These are phyloP conservation scores for Ogataea trehaloabstinens DNA, from an alignment of 805 yeast genomes.

Conservation along the genomic window DNA sequence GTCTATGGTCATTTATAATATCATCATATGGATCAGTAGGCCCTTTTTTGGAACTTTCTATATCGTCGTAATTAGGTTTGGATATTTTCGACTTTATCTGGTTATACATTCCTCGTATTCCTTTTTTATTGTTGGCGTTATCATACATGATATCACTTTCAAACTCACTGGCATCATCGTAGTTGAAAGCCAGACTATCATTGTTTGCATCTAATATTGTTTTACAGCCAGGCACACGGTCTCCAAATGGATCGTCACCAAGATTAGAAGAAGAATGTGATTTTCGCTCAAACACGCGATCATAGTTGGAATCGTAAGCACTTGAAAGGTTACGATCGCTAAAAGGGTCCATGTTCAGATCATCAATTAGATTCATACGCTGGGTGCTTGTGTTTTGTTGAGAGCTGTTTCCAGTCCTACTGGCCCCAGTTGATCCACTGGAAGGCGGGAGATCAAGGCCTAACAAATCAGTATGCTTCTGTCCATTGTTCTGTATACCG, in stretches of 20 bases:
- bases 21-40: slow-evolving; percentile 21
- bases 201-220: slow-evolving; percentile 2
- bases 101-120: slow-evolving; percentile 30
- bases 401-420: background rate
- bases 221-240: background rate
- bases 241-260: slow-evolving; percentile 15
- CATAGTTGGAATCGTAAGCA: slow-evolving; percentile 21
- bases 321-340: slow-evolving; percentile 12
- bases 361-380: slow-evolving; percentile 4
- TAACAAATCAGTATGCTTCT: slow-evolving; percentile 3
- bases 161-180: slow-evolving; percentile 17
- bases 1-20: slow-evolving; percentile 22
- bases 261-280: slow-evolving; percentile 6
- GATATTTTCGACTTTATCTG: slow-evolving; percentile 28
- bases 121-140: slow-evolving; percentile 8
- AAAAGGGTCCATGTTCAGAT: slow-evolving; percentile 14
- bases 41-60: slow-evolving; percentile 7
- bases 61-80: slow-evolving; percentile 24
- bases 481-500: background rate
- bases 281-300: slow-evolving; percentile 7
- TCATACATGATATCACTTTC: slow-evolving; percentile 16
- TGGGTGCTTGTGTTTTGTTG: background rate
- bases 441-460: slow-evolving; percentile 2
- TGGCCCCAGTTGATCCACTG: background rate
- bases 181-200: slow-evolving; percentile 15